phyloP scores from a whole-genome alignment of 768 basidiomycete species.

The Leucocoprinus sp. region DNA sequence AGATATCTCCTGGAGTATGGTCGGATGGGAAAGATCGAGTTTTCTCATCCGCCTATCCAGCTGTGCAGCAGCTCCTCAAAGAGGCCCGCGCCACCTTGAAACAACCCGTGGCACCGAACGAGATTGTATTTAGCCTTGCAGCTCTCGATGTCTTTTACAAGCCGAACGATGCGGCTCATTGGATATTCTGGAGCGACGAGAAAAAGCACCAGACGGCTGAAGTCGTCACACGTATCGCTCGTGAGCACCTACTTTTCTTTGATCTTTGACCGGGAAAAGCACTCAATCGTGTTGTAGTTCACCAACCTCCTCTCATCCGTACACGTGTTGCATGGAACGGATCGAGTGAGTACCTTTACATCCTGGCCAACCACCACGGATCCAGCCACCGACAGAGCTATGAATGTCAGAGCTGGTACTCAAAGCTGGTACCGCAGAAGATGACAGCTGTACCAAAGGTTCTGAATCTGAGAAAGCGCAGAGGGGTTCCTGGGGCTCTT shows the following conservation, averaged over 20 bases:
- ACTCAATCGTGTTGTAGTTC: slow-evolving; percentile 21
- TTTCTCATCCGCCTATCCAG: slow-evolving; percentile 39
- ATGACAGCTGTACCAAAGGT: slow-evolving; percentile 19
- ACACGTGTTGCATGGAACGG: slow-evolving; percentile 38
- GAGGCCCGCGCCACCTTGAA: slow-evolving; percentile 30
- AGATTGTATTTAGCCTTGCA: slow-evolving; percentile 45
- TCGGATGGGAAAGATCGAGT: slow-evolving; percentile 28
- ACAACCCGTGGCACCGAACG: slow-evolving; percentile 31
- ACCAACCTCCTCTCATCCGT: slow-evolving; percentile 29
- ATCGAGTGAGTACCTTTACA: slow-evolving; percentile 28
- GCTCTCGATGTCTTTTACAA: slow-evolving; percentile 53
- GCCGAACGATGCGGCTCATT: slow-evolving; percentile 47
- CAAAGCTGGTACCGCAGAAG: slow-evolving; percentile 25
- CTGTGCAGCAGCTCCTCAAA: slow-evolving; percentile 40
- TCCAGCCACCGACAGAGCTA: slow-evolving; percentile 22
- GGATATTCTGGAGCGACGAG: slow-evolving; percentile 55
- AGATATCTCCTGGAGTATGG: slow-evolving; percentile 33
- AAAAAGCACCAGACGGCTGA: slow-evolving; percentile 39
- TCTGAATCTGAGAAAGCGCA: slow-evolving; percentile 27
- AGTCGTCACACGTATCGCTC: slow-evolving; percentile 43
- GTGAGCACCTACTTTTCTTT: slow-evolving; percentile 29
- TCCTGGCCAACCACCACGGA: slow-evolving; percentile 27
- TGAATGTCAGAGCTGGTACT: slow-evolving; percentile 26
- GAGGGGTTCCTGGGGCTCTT: slow-evolving; percentile 20
- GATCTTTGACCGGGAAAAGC: neutral